Base-by-base conservation (phyloP, 805 yeast genomes). In the Barnettozyma botsteinii region DNA sequence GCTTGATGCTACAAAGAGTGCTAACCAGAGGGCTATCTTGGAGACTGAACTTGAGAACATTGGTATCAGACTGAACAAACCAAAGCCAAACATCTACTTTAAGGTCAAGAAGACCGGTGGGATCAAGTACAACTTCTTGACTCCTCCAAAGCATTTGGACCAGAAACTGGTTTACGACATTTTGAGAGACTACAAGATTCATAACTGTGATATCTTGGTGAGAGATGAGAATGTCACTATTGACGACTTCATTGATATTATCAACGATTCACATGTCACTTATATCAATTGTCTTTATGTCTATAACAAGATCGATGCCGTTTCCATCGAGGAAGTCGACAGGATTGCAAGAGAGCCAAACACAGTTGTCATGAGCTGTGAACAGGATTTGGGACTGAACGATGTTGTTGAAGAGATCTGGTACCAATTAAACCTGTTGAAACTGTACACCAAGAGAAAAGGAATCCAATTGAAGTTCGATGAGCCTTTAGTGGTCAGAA, bases 251-350 rank as follows among this genome's bases (percentile, higher is more conserved):
- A 91, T 91, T 49, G 98, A 91, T 61, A 80, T 85, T 10, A 81
- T 91, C 43, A 93, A 93, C 60, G 94, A 85, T 33, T 77, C 76
- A 43, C 95, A 87, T 60, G 78, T 94, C 45, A 81, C 87, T 10
- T 91, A 91, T 60, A 81, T 88, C 60, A 87, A 85, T 51, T 93
- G 98, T 62, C 71, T 91, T 21, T 91, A 93, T 56, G 96, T 86
- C 19, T 93, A 88, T 70, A 91, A 93, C 70, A 91, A 91, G 72
- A 77, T 91, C 34, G 98, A 91, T 60, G 91, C 96, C 0, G 97
- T 91, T 11, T 85, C 96, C 2, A 65, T 91, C 37, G 98, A 91
- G 60, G 98, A 91, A 59, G 86, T 87, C 37, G 96, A 93, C 61
- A 67, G 95, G 40, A 71, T 91, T 42, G 98, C 98, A 1, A 74